Conservation (phyloP, 2,329 filamentous ascomycete species). For the Diaporthe australafricana region DNA sequence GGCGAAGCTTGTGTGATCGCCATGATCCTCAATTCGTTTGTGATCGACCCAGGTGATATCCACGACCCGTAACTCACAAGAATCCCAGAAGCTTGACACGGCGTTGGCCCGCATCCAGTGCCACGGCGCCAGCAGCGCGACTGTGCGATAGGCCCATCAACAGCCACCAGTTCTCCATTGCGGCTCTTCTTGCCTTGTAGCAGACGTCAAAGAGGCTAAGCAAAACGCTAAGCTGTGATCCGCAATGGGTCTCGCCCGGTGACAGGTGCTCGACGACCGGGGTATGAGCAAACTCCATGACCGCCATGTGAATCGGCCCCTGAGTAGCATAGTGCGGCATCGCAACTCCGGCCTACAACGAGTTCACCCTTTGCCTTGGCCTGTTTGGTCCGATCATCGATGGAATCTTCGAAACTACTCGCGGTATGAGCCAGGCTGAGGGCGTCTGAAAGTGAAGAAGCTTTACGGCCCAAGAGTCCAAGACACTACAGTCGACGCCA, state of each 20-base stretch:
- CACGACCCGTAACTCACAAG: conserved; percentile 14
- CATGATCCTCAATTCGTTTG: conserved; percentile 23
- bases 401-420: conserved; percentile 18
- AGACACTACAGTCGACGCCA: background rate
- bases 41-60: conserved; percentile 29
- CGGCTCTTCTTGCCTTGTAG: conserved; percentile 12
- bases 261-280: conserved; percentile 14
- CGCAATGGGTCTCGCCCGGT: conserved; percentile 9
- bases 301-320: background rate
- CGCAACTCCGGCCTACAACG: background rate
- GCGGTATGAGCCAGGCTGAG: background rate
- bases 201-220: background rate
- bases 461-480: conserved; percentile 21
- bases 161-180: background rate
- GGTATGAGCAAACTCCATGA: background rate
- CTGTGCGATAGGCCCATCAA: conserved; percentile 22
- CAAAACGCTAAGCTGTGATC: conserved; percentile 21
- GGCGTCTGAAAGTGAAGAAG: conserved; percentile 17
- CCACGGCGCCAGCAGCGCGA: background rate
- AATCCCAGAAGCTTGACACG: conserved; percentile 10
- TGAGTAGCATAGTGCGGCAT: conserved; percentile 23
- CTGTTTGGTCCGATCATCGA: conserved; percentile 32
- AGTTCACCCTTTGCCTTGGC: conserved; percentile 29
- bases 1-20: conserved; percentile 18
- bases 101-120: conserved; percentile 1